Evolutionary conservation across 108 stramenopile genomes (phyloP), one percentile per base, ranked within the genome.

Genomic region (Pseudonitzschia delicatissima): DNA sequence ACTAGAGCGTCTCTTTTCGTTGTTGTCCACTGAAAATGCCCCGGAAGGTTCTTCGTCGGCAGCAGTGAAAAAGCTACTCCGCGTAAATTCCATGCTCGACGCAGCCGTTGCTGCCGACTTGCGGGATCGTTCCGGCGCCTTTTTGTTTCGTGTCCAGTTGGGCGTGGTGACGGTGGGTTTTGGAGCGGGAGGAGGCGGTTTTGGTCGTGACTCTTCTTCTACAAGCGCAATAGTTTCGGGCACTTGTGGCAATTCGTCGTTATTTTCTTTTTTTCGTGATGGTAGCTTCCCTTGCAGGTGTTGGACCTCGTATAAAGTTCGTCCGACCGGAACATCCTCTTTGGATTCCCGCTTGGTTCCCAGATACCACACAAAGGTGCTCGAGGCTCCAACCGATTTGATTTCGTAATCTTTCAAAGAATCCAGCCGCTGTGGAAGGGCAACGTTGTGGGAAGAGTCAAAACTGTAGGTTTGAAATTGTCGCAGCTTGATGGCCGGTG

Each of bases 391-490:
- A 25, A 69, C 21, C n/a, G 35, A 47, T 45, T 33, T 50, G 61
- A 83, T 72, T 39, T 81, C 68, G n/a, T 80, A 33, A 50, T 69
- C 42, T 34, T 47, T 34, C 8, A 78, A 53, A 50, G 74, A 79
- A 28, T 84, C 85, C 33, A 90, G 82, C 48, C 81, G 69, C 21
- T 81, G 68, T 1, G 89, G 89, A 44, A 85, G 57, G 33, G 79
- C 71, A 20, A 90, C 81, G 62, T 88, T 88, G 60, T 85, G 77
- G 12, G 82, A 79, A 7, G 82, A 84, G 67, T 90, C 86, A 71
- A 85, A 87, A 37, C 66, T 61, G n/a, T 62, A 59, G 68, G 80
- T 51, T 51, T 70, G 69, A 65, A 76, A 55, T 57, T 69, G 57
- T 65, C 68, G 64, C 52, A 73, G 51, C 37, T 72, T 36, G 62